These are phyloP conservation scores for Pichia sp. DNA, from an alignment of 1,139 yeast species.

Conservation along the genomic window DNA sequence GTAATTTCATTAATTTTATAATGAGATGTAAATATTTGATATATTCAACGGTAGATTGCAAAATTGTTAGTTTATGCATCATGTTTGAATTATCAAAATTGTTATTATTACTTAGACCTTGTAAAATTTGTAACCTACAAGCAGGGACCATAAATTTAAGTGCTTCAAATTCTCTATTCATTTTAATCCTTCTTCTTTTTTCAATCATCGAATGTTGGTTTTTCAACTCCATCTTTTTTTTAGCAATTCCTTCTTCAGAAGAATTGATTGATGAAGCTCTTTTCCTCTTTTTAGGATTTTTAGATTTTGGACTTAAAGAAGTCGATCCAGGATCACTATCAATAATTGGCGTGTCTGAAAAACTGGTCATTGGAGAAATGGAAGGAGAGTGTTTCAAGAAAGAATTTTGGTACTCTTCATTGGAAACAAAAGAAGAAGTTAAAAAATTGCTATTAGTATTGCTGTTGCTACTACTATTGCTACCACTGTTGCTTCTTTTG, in stretches of 20 bases:
- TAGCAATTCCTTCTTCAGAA: constrained; percentile 49
- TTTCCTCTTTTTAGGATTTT: constrained; percentile 30
- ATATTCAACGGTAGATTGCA: constrained; percentile 77
- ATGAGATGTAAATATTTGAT: constrained; percentile 62
- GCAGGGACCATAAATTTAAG: constrained; percentile 74
- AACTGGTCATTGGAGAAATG: constrained; percentile 33
- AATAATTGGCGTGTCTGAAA: not conserved
- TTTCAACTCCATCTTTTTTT: constrained; percentile 50
- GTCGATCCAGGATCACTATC: not conserved
- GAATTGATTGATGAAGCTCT: constrained; percentile 37
- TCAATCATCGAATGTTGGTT: constrained; percentile 74
- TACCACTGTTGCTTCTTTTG: not conserved
- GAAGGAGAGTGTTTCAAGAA: constrained; percentile 25
- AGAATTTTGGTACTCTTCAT: constrained; percentile 20
- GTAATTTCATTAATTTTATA: constrained; percentile 37
- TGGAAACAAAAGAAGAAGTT: constrained; percentile 26
- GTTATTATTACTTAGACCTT: constrained; percentile 26
- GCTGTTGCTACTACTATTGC: not conserved
- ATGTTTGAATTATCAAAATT: constrained; percentile 26
- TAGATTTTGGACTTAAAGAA: constrained; percentile 1
- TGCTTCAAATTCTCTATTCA: constrained; percentile 79
- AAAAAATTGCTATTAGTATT: constrained; percentile 20
- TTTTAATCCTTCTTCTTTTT: constrained; percentile 68
- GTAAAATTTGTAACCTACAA: constrained; percentile 44
- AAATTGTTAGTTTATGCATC: constrained; percentile 73